Conservation (phyloP, 768 basidiomycete genomes). For the Clathrus columnatus region DNA sequence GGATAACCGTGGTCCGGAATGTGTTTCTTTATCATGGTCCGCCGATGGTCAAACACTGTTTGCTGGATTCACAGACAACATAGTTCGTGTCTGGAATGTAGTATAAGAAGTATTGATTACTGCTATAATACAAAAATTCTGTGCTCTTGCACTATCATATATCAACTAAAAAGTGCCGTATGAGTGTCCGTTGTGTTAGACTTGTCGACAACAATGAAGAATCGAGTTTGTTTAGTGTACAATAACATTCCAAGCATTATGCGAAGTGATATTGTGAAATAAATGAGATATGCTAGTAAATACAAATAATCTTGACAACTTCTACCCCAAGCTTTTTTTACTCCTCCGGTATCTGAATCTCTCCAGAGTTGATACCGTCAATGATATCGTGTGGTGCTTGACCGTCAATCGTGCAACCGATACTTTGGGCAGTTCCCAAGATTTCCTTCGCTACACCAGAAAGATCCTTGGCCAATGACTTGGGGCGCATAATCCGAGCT, state of each 20-base stretch:
- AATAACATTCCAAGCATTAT: background rate
- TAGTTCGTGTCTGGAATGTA: constrained; percentile 88
- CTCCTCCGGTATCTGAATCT: constrained; percentile 81
- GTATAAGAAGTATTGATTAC: constrained; percentile 5
- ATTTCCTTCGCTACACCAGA: constrained; percentile 94
- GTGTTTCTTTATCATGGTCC: constrained; percentile 97
- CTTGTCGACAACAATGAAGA: background rate
- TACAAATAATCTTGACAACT: no score
- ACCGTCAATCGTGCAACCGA: constrained; percentile 96
- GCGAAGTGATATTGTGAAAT: background rate
- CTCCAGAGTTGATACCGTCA: constrained; percentile 75
- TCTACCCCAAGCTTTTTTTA: constrained; percentile 37
- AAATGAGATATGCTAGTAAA: background rate
- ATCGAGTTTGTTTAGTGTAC: background rate
- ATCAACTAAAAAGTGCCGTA: constrained; percentile 1
- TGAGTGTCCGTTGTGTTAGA: background rate
- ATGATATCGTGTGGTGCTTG: constrained; percentile 89
- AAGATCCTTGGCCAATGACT: constrained; percentile 89
- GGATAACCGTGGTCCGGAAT: constrained; percentile 76
- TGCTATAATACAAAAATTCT: background rate
- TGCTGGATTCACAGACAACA: constrained; percentile 94
- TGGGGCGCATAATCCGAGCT: constrained; percentile 91
- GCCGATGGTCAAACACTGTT: constrained; percentile 96
- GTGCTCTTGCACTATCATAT: background rate
- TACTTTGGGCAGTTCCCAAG: constrained; percentile 91